A percentile compares a stretch with the other conserved stretches of the same genome.
These are phyloP conservation scores for Phyllosticta citriasiana DNA, from an alignment of 2,329 filamentous ascomycete species.

Conservation along the genomic window DNA sequence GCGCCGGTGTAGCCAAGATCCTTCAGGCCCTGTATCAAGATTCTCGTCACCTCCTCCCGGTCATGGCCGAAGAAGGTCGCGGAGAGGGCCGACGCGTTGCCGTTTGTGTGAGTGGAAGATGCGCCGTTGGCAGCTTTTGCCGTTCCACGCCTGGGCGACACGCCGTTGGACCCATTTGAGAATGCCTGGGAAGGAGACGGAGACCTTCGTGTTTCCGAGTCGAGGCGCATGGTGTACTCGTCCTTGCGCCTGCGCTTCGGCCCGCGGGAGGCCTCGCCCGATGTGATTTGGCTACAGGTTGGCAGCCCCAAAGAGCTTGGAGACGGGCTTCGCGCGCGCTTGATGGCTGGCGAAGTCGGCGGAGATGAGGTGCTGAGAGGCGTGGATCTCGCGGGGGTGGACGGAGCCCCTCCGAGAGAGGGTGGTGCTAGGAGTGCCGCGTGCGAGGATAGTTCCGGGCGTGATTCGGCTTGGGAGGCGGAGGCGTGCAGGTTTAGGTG, in stretches of 20 bases:
- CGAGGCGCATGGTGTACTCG: constrained; percentile 34
- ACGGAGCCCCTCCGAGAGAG: constrained; percentile 15
- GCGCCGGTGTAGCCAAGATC: constrained; percentile 80
- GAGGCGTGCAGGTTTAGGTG: constrained; percentile 52
- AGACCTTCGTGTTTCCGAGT: constrained; percentile 31
- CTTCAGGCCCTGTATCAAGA: constrained; percentile 80
- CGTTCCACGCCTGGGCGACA: constrained; percentile 23
- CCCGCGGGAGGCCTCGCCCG: constrained; percentile 25
- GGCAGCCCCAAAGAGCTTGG: constrained; percentile 19
- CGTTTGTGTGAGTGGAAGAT: constrained; percentile 28
- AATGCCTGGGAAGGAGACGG: constrained; percentile 26
- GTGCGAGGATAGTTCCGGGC: constrained; percentile 38
- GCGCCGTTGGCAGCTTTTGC: constrained; percentile 32
- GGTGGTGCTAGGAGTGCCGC: constrained; percentile 25
- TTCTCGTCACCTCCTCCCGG: constrained; percentile 83
- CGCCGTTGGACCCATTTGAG: constrained; percentile 30
- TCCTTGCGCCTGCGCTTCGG: constrained; percentile 34
- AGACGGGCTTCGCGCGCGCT: constrained; percentile 26
- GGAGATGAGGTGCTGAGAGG: constrained; percentile 14
- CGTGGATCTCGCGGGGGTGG: constrained; percentile 13
- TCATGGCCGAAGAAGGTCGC: constrained; percentile 71
- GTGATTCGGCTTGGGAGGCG: constrained; percentile 56
- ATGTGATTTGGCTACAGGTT: constrained; percentile 13
- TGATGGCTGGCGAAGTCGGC: constrained; percentile 13
- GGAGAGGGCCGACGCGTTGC: constrained; percentile 23